These are phyloP conservation scores for Gyromitra esculenta DNA, from an alignment of 2,329 filamentous ascomycete species.

Conservation along the genomic window DNA sequence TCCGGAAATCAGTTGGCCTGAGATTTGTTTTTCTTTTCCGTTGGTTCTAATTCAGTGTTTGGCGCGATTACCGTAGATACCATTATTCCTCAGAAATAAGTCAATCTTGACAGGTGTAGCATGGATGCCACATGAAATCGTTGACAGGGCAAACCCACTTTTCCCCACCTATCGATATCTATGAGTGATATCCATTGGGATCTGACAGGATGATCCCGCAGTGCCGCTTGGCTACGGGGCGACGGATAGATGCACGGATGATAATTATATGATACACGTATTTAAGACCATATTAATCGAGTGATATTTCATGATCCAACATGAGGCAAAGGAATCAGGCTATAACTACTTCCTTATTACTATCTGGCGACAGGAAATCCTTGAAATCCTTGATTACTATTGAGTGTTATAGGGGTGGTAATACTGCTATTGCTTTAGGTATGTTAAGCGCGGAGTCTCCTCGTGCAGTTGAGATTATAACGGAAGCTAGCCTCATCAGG, in stretches of 20 bases:
- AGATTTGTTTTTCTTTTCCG: background rate
- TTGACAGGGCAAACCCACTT: conserved; percentile 1
- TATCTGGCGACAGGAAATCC: background rate
- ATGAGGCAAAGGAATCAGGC: background rate
- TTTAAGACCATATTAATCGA: background rate
- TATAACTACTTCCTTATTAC: background rate
- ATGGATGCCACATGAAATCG: conserved; percentile 2
- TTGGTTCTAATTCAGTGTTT: background rate
- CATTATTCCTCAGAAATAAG: background rate
- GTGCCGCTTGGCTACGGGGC: no score
- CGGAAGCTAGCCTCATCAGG: background rate
- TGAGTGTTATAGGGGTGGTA: background rate
- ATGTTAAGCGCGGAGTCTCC: background rate
- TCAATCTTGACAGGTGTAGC: background rate
- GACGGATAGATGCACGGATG: background rate
- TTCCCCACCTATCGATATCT: background rate
- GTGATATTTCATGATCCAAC: conserved; percentile 21
- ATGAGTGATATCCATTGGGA: background rate
- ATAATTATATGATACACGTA: no score
- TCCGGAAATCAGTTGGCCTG: background rate
- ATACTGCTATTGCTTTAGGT: background rate
- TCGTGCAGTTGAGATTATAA: background rate
- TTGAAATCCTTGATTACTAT: background rate
- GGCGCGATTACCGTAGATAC: background rate
- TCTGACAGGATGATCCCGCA: background rate